phyloP scores from a whole-genome alignment of 352 stramenopile species.

The Pythium pyrilobum region DNA sequence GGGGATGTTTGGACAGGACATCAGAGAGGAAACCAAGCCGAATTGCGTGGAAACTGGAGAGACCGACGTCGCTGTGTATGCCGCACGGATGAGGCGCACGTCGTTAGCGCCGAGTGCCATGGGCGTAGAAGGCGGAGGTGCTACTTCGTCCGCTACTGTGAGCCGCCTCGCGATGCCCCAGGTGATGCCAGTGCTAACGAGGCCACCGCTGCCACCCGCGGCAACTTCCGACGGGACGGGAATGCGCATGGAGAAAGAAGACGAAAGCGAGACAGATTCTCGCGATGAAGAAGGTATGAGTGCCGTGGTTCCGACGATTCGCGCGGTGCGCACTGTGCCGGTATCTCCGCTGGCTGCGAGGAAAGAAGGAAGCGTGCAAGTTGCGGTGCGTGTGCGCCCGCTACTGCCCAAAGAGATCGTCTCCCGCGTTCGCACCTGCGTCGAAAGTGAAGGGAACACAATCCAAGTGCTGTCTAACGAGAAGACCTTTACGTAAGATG shows the following conservation, averaged over 20 bases:
- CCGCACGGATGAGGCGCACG: constrained; percentile 14
- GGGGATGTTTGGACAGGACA: not conserved
- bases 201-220: not conserved
- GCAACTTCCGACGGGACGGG: not conserved
- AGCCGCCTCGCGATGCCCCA: constrained; percentile 12
- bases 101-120: constrained; percentile 3
- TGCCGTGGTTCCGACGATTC: not conserved
- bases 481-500: constrained; percentile 63
- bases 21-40: not conserved
- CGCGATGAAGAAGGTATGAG: not conserved
- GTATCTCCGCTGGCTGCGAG: constrained; percentile 7
- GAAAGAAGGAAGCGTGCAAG: constrained; percentile 66
- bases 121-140: not conserved
- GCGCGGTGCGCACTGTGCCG: not conserved
- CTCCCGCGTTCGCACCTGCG: constrained; percentile 36
- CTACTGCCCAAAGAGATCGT: constrained; percentile 73
- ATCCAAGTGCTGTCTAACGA: constrained; percentile 34
- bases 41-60: not conserved
- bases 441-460: constrained; percentile 31
- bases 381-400: constrained; percentile 75
- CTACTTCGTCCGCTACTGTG: not conserved
- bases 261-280: not conserved
- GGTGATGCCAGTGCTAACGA: constrained; percentile 3
- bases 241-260: not conserved
- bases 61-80: not conserved